phyloP scores from a whole-genome alignment of 441 rosid species.

The Gossypium aridum region DNA sequence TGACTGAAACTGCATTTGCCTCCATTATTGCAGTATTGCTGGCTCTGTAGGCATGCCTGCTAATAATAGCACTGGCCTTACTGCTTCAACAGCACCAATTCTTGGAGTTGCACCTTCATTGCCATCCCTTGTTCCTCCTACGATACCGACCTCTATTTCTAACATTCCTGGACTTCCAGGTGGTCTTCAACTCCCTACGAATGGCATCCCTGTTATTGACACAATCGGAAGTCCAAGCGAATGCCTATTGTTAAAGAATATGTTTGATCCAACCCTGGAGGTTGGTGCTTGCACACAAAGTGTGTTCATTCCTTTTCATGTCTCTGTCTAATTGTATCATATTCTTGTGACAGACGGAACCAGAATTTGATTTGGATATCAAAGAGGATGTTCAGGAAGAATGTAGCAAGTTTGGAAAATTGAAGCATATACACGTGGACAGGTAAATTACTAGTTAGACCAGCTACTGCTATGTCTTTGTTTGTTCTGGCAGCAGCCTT shows the following conservation, averaged over 20 bases:
- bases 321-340: not conserved
- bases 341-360: constrained; percentile 53
- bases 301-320: not conserved
- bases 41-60: constrained; percentile 30
- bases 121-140: constrained; percentile 48
- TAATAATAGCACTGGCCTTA: constrained; percentile 33
- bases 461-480: constrained; percentile 1
- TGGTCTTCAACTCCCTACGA: constrained; percentile 40
- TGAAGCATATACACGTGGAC: constrained; percentile 78
- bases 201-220: constrained; percentile 40
- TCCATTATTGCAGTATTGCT: constrained; percentile 30
- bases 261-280: constrained; percentile 93
- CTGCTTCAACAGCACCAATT: constrained; percentile 38
- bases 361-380: constrained; percentile 82
- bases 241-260: constrained; percentile 82
- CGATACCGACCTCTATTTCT: constrained; percentile 40
- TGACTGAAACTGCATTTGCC: constrained; percentile 10
- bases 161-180: constrained; percentile 43
- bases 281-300: constrained; percentile 23
- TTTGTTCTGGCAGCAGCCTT: not conserved
- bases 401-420: constrained; percentile 66
- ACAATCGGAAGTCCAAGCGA: constrained; percentile 78
- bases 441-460: constrained; percentile 34
- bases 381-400: constrained; percentile 85
- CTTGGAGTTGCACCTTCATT: constrained; percentile 36